phyloP scores from a whole-genome alignment of 805 yeast species.

The Wickerhamomyces pijperi region DNA sequence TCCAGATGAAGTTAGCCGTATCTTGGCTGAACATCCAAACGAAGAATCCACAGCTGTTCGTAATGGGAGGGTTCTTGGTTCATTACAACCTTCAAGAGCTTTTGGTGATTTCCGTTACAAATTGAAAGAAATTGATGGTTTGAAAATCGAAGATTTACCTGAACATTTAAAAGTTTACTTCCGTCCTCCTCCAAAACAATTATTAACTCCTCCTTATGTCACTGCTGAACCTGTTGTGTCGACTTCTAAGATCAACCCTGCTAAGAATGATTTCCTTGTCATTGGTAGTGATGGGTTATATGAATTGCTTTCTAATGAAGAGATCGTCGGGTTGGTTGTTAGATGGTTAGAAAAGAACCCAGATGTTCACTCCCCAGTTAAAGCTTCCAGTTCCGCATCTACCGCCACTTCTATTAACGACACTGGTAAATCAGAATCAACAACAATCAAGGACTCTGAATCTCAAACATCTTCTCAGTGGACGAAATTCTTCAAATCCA shows the following conservation, averaged over 20 bases:
- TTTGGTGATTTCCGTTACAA: conserved; percentile 96
- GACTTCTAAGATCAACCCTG: conserved; percentile 61
- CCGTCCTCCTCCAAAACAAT: conserved; percentile 56
- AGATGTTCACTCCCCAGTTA: conserved; percentile 20
- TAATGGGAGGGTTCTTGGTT: conserved; percentile 85
- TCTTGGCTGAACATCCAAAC: conserved; percentile 70
- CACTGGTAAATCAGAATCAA: too few relatives aligned
- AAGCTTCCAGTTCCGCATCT: not conserved
- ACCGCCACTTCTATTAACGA: conserved; percentile 1
- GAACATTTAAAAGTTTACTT: conserved; percentile 76
- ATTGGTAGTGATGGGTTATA: conserved; percentile 91
- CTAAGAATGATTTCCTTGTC: conserved; percentile 74
- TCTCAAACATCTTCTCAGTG: conserved; percentile 2
- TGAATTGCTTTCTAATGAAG: conserved; percentile 86
- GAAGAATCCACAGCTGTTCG: conserved; percentile 59
- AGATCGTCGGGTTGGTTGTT: conserved; percentile 83
- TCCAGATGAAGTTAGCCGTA: conserved; percentile 73
- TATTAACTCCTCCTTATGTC: conserved; percentile 90
- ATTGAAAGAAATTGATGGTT: conserved; percentile 44
- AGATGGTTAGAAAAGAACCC: conserved; percentile 81
- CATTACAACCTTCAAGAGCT: conserved; percentile 90
- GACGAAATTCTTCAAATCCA: conserved; percentile 12
- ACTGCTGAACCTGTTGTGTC: conserved; percentile 94
- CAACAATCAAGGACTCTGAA: not conserved
- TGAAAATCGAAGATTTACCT: conserved; percentile 45